Evolutionary conservation across 495 filamentous ascomycete species (phyloP), one percentile per base, ranked within the genome.

Genomic region (Xylaria telfairii): DNA sequence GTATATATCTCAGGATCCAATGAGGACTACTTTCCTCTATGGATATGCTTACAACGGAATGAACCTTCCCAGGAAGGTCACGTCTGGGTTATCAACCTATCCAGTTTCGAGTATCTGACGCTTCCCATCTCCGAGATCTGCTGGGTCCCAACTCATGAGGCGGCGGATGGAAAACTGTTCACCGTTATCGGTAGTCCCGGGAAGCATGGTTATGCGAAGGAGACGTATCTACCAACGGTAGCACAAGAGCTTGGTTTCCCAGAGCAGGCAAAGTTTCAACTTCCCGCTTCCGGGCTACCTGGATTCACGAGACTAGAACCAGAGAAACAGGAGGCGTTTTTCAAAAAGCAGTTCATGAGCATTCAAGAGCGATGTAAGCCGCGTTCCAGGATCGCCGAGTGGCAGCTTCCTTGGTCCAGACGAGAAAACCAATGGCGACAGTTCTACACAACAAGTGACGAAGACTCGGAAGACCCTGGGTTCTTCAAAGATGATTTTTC

Each of bases 141-240:
- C 56, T 82, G 80, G 80, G 68, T 75, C 46, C 78, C 80, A 24
- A 72, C 53, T 60, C 65, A 70, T 44, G 64, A 71, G 63, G 75
- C 74, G 0, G 70, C 75, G 2, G 46, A 77, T 26, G 60, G 56
- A 24, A 68, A 69, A 4, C 53, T 80, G 41, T 82, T 76, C 67
- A 81, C 78, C 0, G 32, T 79, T 10, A 78, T 78, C 65, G 76
- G 80, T 10, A 72, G 65, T 21, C 69, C 73, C 13, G 73, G 79
- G 47, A 66, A 37, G n/a, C 62, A 65, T 44, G 62, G 62, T 2
- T 65, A 65, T 10, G 13, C 28, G n/a, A 49, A 65, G 51, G 62
- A 51, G 28, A 65, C 13, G 28, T n/a, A 10, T 37, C 28, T 65
- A 65, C 62, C 62, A 24, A 51, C 44, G 3, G 15, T 77, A 47